Conservation (phyloP, 139 green algal genomes). For the Coccomyxa sp. region DNA sequence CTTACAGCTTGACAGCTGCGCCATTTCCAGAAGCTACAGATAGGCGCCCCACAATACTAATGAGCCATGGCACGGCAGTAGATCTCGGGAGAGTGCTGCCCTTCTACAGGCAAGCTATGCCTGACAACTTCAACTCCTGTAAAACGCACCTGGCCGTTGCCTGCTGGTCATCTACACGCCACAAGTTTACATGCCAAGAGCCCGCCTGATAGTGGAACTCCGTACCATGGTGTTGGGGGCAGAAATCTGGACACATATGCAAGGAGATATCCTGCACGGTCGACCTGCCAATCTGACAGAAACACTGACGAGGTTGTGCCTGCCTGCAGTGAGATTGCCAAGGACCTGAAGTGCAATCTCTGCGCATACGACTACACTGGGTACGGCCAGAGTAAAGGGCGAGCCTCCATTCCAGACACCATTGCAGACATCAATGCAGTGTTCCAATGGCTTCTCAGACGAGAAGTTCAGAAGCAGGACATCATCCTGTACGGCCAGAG, state of each 20-base stretch:
- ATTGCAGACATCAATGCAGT: conserved; percentile 6
- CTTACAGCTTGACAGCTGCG: neutral
- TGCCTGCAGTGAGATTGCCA: neutral
- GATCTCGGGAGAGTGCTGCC: neutral
- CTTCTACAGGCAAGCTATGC: neutral
- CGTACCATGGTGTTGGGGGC: neutral
- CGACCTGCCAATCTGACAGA: too few species aligned
- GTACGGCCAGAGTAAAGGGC: neutral
- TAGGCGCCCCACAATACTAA: conserved; percentile 1
- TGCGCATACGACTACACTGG: conserved; percentile 4
- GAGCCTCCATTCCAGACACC: neutral
- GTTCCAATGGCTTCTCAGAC: neutral
- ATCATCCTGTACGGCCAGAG: conserved; percentile 1
- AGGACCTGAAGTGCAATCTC: neutral
- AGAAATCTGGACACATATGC: too few species aligned
- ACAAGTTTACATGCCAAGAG: neutral
- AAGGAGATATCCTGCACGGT: neutral
- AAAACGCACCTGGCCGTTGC: neutral
- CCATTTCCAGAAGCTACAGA: neutral
- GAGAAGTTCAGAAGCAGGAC: neutral
- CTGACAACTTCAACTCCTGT: neutral
- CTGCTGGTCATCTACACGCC: neutral
- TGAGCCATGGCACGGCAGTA: conserved; percentile 1
- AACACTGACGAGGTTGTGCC: too few species aligned
- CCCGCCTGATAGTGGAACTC: neutral